Evolutionary conservation across 495 filamentous ascomycete species (phyloP).

Genomic region (Cladorrhinum samala): DNA sequence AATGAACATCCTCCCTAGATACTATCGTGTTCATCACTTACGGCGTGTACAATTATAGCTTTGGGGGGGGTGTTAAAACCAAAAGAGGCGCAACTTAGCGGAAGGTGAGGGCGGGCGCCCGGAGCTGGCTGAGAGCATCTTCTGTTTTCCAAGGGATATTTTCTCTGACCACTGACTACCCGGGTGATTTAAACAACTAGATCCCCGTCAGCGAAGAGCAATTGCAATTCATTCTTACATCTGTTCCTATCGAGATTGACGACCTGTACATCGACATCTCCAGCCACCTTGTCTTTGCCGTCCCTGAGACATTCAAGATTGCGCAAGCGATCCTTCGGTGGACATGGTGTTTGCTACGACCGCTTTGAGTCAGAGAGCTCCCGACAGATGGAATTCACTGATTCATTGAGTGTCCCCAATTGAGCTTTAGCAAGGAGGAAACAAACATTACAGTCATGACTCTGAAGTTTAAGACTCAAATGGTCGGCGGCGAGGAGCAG

Average conservation of each 20-base stretch:
- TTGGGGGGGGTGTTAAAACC: too few relatives aligned
- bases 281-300: background rate
- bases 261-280: background rate
- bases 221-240: background rate
- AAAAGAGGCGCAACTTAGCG: too few relatives aligned
- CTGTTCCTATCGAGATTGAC: background rate
- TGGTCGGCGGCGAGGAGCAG: too few relatives aligned
- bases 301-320: background rate
- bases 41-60: too few relatives aligned
- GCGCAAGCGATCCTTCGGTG: background rate
- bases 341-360: background rate
- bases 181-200: background rate
- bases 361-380: background rate
- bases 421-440: too few relatives aligned
- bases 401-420: too few relatives aligned
- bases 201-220: background rate
- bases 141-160: background rate
- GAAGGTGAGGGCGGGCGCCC: background rate
- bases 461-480: too few relatives aligned
- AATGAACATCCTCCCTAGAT: too few relatives aligned
- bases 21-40: too few relatives aligned
- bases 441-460: too few relatives aligned
- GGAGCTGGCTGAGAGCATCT: background rate
- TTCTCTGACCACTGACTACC: background rate
- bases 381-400: too few relatives aligned